These are phyloP conservation scores for Orbilia quercus DNA, from an alignment of 2,329 filamentous ascomycete species.

Conservation along the genomic window DNA sequence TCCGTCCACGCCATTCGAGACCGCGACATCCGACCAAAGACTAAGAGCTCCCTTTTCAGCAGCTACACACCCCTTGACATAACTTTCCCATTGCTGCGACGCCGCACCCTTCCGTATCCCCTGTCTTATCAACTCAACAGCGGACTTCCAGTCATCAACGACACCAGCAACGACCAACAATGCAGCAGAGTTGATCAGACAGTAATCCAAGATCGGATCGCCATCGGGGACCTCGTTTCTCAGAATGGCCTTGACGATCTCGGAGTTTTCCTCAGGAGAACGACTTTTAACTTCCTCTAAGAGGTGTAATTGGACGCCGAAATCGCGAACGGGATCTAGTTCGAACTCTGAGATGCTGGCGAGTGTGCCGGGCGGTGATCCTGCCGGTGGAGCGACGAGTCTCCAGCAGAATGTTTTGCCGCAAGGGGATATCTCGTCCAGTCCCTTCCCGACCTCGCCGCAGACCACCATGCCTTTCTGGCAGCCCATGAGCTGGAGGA, in stretches of 20 bases:
- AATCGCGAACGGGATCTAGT: constrained; percentile 79
- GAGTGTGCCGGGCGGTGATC: constrained; percentile 62
- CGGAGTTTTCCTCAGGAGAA: constrained; percentile 85
- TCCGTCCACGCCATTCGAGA: constrained; percentile 3
- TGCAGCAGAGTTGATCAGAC: constrained; percentile 91
- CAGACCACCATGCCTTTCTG: constrained; percentile 91
- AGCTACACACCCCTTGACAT: constrained; percentile 20
- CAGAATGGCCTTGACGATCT: constrained; percentile 81
- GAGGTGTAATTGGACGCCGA: constrained; percentile 80
- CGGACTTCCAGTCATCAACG: constrained; percentile 95
- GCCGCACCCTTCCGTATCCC: constrained; percentile 87
- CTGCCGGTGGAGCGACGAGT: constrained; percentile 64
- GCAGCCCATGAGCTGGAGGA: constrained; percentile 78
- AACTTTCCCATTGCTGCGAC: constrained; percentile 85
- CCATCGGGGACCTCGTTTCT: constrained; percentile 69
- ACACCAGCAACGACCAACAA: constrained; percentile 86
- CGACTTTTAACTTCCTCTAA: constrained; percentile 83
- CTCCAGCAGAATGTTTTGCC: constrained; percentile 91
- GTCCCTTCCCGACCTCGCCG: constrained; percentile 79
- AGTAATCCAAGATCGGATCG: constrained; percentile 90
- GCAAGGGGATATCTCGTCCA: constrained; percentile 94
- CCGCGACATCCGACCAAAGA: too few species aligned
- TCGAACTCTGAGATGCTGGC: constrained; percentile 79
- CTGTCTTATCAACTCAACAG: constrained; percentile 85
- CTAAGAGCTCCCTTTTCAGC: neutral